These are phyloP conservation scores for Arthonia radiata DNA, from an alignment of 495 filamentous ascomycete species.

Conservation along the genomic window DNA sequence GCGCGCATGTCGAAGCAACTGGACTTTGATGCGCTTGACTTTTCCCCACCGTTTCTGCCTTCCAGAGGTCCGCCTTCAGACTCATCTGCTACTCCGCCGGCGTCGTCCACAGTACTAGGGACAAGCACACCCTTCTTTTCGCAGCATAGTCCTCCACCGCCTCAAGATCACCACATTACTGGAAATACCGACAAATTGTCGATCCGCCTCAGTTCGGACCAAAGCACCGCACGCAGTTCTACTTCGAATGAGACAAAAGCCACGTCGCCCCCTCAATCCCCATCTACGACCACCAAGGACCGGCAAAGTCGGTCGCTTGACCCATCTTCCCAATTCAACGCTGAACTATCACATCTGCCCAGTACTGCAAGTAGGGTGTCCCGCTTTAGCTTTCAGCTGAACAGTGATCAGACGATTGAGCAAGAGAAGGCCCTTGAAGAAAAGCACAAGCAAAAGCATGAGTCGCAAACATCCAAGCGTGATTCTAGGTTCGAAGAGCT, in stretches of 20 bases:
- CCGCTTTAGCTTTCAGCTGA: conserved; percentile 70
- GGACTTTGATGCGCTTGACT: conserved; percentile 4
- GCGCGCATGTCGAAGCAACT: conserved; percentile 7
- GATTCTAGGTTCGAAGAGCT: too few species aligned
- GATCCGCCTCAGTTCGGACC: too few species aligned
- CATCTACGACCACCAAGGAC: conserved; percentile 17
- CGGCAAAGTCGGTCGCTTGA: conserved; percentile 24
- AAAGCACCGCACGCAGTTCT: conserved; percentile 11
- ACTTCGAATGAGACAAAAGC: conserved; percentile 11
- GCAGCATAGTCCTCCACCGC: too few species aligned
- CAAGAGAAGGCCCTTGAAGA: conserved; percentile 74
- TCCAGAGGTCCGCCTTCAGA: background rate
- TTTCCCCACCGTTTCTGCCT: conserved; percentile 17
- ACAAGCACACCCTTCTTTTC: too few species aligned
- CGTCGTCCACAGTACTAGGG: conserved; percentile 14
- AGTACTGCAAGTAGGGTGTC: conserved; percentile 47
- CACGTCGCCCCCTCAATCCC: conserved; percentile 15
- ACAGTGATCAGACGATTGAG: conserved; percentile 42
- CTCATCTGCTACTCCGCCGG: conserved; percentile 2
- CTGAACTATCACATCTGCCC: conserved; percentile 47
- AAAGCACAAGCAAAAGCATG: conserved; percentile 50
- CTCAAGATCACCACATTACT: too few species aligned
- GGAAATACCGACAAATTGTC: too few species aligned
- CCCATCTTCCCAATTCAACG: conserved; percentile 14
- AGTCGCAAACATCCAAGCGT: too few species aligned